phyloP scores from a whole-genome alignment of 495 filamentous ascomycete genomes.

The Penicillium malachiteum region DNA sequence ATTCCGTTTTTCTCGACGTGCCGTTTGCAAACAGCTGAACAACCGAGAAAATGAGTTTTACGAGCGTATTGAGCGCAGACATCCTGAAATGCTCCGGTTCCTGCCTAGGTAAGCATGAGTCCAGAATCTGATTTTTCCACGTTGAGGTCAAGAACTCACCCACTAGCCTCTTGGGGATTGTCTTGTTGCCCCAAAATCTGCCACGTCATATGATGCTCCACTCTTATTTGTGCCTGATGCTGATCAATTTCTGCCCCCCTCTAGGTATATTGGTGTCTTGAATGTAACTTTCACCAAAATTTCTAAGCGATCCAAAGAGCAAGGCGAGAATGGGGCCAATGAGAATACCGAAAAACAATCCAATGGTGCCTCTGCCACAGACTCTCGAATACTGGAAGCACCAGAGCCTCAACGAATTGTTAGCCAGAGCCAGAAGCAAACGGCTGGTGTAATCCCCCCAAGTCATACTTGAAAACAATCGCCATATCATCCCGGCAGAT shows the following conservation, averaged over 20 bases:
- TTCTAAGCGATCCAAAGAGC: slow-evolving; percentile 59
- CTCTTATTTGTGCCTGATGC: slow-evolving; percentile 20
- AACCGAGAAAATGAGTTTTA: slow-evolving; percentile 98
- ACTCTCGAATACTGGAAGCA: slow-evolving; percentile 18
- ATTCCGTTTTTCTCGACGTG: slow-evolving; percentile 90
- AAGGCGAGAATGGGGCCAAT: slow-evolving; percentile 23
- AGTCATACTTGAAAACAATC: slow-evolving; percentile 92
- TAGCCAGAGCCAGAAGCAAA: slow-evolving; percentile 84
- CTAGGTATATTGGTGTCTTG: slow-evolving; percentile 88
- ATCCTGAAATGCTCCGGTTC: slow-evolving; percentile 86
- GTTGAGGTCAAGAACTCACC: neutral
- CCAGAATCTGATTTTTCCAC: slow-evolving; percentile 10
- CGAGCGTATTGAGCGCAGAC: slow-evolving; percentile 85
- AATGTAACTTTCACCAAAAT: slow-evolving; percentile 96
- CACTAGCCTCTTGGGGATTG: too few relatives aligned
- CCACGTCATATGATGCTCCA: slow-evolving; percentile 13
- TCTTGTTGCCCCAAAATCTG: neutral
- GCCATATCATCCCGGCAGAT: slow-evolving; percentile 89
- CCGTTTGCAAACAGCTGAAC: slow-evolving; percentile 96
- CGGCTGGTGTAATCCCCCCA: slow-evolving; percentile 70
- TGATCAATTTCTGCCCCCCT: slow-evolving; percentile 12
- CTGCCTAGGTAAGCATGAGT: slow-evolving; percentile 73
- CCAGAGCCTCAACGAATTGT: slow-evolving; percentile 62
- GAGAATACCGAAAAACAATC: slow-evolving; percentile 18
- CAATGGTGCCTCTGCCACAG: slow-evolving; percentile 19